Evolutionary conservation across 2,329 filamentous ascomycete species (phyloP).

Genomic region (Didymella keratinophila): DNA sequence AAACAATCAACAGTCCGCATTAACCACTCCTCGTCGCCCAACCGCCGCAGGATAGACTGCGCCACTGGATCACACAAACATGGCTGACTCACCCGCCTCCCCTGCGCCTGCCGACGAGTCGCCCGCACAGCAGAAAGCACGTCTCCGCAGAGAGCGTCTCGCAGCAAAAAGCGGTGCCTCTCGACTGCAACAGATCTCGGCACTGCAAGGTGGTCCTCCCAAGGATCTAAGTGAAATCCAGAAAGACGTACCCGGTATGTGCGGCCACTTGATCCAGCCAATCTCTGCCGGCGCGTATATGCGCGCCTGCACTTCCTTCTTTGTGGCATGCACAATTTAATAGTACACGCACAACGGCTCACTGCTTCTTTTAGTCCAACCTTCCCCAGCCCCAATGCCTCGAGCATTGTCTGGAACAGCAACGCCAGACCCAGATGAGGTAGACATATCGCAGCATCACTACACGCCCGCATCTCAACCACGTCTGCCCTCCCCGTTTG

Average conservation of each 20-base stretch:
- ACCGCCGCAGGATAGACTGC: neutral
- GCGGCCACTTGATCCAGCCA: neutral
- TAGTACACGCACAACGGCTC: conserved; percentile 24
- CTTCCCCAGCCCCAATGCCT: conserved; percentile 31
- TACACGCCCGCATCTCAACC: conserved; percentile 64
- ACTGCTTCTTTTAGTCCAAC: conserved; percentile 34
- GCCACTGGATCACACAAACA: conserved; percentile 14
- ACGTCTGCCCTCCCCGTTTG: conserved; percentile 49
- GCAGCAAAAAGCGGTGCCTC: conserved; percentile 79
- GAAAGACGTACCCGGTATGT: conserved; percentile 47
- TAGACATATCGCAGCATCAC: conserved; percentile 80
- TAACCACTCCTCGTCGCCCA: neutral
- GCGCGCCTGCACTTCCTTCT: conserved; percentile 1
- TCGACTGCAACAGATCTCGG: conserved; percentile 77
- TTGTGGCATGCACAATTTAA: conserved; percentile 1
- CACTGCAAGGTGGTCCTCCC: conserved; percentile 64
- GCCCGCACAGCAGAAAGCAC: conserved; percentile 65
- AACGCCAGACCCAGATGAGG: conserved; percentile 71
- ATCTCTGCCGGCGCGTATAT: conserved; percentile 1
- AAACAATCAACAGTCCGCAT: conserved; percentile 7
- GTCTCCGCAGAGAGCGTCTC: conserved; percentile 78
- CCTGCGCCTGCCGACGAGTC: conserved; percentile 43
- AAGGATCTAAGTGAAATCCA: conserved; percentile 46
- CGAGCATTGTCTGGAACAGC: conserved; percentile 36
- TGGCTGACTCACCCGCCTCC: conserved; percentile 37